phyloP scores from a whole-genome alignment of 176 grass and related monocot genomes.

The Zea mays region DNA sequence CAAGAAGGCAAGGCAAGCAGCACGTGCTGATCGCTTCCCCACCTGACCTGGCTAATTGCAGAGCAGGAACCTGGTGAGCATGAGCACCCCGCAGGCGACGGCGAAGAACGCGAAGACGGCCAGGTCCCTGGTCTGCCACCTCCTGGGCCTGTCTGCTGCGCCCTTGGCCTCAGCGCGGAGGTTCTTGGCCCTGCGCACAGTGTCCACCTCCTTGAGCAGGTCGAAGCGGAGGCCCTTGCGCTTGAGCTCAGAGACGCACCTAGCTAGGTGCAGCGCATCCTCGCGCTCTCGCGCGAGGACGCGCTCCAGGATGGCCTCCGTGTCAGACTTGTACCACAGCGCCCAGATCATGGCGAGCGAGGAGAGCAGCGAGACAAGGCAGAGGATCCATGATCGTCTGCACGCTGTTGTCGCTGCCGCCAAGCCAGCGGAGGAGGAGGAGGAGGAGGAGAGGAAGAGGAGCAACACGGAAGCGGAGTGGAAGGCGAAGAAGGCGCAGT shows the following conservation, averaged over 20 bases:
- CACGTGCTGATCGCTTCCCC: no score
- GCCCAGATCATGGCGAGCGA: conserved; percentile 81
- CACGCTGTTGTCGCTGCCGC: conserved; percentile 26
- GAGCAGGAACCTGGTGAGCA: conserved; percentile 76
- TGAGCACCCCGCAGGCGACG: conserved; percentile 65
- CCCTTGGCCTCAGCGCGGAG: conserved; percentile 83
- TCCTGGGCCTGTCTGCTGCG: conserved; percentile 23
- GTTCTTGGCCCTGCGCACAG: conserved; percentile 83
- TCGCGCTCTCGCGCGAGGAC: conserved; percentile 79
- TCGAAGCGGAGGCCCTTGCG: conserved; percentile 79
- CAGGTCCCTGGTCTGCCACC: conserved; percentile 72
- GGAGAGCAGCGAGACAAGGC: conserved; percentile 69
- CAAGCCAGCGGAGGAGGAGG: neutral
- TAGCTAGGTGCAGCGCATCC: conserved; percentile 66
- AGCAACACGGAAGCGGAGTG: conserved; percentile 66
- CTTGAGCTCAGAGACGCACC: conserved; percentile 77
- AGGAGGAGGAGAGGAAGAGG: conserved; percentile 51
- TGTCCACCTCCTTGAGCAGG: conserved; percentile 94
- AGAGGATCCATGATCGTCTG: conserved; percentile 75
- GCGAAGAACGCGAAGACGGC: conserved; percentile 52
- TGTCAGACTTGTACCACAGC: conserved; percentile 87
- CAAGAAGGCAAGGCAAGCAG: neutral
- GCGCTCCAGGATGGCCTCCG: conserved; percentile 61
- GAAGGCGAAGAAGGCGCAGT: conserved; percentile 82
- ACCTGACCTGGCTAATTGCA: conserved; percentile 46